A percentile compares a stretch with the other conserved stretches of the same genome.
Evolutionary conservation across 2,329 filamentous ascomycete genomes (phyloP).

Genomic region (Neofusicoccum parvum): DNA sequence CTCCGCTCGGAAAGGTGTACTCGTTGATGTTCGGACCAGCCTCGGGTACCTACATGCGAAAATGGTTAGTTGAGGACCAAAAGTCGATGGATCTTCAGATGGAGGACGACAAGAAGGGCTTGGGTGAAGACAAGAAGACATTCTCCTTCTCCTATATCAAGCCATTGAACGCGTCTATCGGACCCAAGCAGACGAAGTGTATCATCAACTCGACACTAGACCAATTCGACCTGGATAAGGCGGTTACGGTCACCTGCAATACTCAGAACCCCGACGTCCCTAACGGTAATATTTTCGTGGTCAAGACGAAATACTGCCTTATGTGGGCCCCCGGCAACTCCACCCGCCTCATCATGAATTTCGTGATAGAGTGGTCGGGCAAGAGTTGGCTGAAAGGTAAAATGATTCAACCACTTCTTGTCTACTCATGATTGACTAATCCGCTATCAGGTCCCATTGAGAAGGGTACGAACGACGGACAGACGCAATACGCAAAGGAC

Average conservation of each 20-base stretch:
- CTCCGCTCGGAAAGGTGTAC: conserved; percentile 90
- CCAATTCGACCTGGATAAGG: conserved; percentile 80
- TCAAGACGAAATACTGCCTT: conserved; percentile 93
- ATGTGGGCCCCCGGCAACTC: conserved; percentile 87
- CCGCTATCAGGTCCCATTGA: conserved; percentile 77
- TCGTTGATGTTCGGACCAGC: conserved; percentile 80
- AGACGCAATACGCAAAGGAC: conserved; percentile 79
- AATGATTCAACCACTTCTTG: conserved; percentile 18
- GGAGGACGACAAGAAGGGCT: conserved; percentile 76
- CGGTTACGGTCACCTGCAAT: conserved; percentile 76
- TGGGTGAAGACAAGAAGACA: conserved; percentile 73
- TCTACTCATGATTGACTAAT: conserved; percentile 4
- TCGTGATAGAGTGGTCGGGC: conserved; percentile 90
- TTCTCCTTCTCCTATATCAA: conserved; percentile 88
- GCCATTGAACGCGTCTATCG: conserved; percentile 79
- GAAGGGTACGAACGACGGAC: conserved; percentile 90
- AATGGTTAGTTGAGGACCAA: conserved; percentile 83
- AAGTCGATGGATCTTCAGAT: conserved; percentile 87
- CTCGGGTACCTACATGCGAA: conserved; percentile 79
- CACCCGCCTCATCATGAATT: conserved; percentile 85
- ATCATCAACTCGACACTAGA: conserved; percentile 86
- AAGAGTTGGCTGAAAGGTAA: conserved; percentile 97
- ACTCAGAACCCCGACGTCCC: conserved; percentile 95
- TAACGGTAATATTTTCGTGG: conserved; percentile 85
- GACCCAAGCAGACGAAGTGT: conserved; percentile 93